Base-by-base conservation (phyloP, 305 asterid genomes). In the Solanum hybrid region DNA sequence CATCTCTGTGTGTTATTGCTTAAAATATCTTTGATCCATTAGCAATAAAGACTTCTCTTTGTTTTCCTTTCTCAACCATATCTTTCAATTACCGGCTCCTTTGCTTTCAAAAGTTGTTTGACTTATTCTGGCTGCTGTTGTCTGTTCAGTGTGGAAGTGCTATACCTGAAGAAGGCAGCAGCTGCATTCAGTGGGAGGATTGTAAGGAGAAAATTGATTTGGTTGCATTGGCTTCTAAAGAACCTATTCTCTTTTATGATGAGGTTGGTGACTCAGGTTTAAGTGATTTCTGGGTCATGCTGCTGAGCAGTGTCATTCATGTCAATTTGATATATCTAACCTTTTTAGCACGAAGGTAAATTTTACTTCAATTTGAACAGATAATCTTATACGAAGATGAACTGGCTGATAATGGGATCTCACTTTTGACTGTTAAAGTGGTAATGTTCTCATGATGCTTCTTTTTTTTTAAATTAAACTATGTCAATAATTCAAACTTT, bases 381-480 rank as follows among this genome's bases (percentile, higher is more conserved):
- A 96, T 97, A 8, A 89, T 97, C 89, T 91, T 97, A 92, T 96
- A 96, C 90, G 99, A 97, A 93, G 99, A 96, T 93, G 99, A 97
- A 93, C 93, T 97, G 93, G 98, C 98, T 92, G 99, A 97, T 93
- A 96, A 92, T 91, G 99, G 99, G 80, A 93, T 96, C 91, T 96
- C 99, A 90, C 98, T 97, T 91, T 92, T 97, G 95, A 96, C 99
- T 2, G 98, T 95, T 80, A 96, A 97, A 97, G 96, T 97, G 98
- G 99, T 97, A 96, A 82, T 89, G 9, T 82, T 82, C 87, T 82
- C 37, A 5, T 39, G 34, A 32, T 39, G 87, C 14, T 82, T 8
- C 1, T 38, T 80, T 81, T 39, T 39, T 81, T 81, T 7, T 0
- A 5, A 37, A 37, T 82, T 39, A 38, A 82, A 82, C 37, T 4